Base-by-base conservation (phyloP, 768 basidiomycete genomes). In the Russula earlei region DNA sequence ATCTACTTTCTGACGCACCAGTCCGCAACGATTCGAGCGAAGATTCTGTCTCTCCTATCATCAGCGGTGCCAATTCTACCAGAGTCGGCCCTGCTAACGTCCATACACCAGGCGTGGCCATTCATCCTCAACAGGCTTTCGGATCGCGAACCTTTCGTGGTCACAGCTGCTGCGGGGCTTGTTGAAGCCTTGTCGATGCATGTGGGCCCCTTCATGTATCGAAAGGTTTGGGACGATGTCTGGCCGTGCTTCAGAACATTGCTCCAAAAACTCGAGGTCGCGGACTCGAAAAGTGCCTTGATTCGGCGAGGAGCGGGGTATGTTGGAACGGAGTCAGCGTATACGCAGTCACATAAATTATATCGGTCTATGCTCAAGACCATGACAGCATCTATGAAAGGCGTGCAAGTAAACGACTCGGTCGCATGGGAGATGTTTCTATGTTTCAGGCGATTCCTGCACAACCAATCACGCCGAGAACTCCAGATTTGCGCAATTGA, bases 41-140 rank as follows among this genome's bases (percentile, higher is more conserved):
- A 85, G 19, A 89, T 98, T 44, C 75, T 98, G 48, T 71, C 75
- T 2, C 75, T 99, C 14, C 73, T 99, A 38, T 72, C 79, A 12
- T 79, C 82, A 1, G 83, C 93, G 2, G 80, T 89, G 4, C 79
- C 86, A 0, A 82, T 93, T 6, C 74, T 84, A 20, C 78, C 77
- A 0, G 84, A 85, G 64, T 80, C 83, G 12, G 81, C 85, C 15
- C 77, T 97, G 17, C 77, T 98, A 38, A 88, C 92, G 2, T 77
- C 87, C 5, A 79, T 97, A 34, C 89, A 98, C 68, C 78, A 79
- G 20, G 86, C 89, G 2, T 99, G 96, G 96, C 91, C 91, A n/a
- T 90, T 85, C 68, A 81, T 99, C 62, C 71, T 98, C 53, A 91
- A 91, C 62, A 79, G 95, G 8, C 74, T 98, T 12, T 66, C 68